Evolutionary conservation across 2,329 filamentous ascomycete species (phyloP).

Genomic region (Fusarium coffeatum): DNA sequence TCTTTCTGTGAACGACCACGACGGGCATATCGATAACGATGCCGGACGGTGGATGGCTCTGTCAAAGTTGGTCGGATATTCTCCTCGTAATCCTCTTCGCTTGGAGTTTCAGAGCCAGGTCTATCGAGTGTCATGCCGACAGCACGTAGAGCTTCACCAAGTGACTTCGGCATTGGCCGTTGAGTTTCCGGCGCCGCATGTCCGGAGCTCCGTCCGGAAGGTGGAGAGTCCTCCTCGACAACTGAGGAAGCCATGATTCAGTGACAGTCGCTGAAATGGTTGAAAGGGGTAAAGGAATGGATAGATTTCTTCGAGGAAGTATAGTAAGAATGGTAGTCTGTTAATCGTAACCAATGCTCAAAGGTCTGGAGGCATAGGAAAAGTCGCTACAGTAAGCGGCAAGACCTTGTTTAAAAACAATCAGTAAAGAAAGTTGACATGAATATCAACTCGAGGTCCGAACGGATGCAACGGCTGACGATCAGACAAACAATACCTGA

Average conservation of each 20-base stretch:
- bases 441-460: constrained; percentile 16
- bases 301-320: background rate
- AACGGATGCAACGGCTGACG: constrained; percentile 38
- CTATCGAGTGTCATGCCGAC: constrained; percentile 42
- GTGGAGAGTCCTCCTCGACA: constrained; percentile 11
- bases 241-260: constrained; percentile 27
- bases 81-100: constrained; percentile 61
- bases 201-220: constrained; percentile 22
- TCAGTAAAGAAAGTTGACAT: constrained; percentile 1
- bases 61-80: constrained; percentile 47
- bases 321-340: background rate
- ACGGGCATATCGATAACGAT: constrained; percentile 31
- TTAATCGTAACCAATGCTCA: background rate
- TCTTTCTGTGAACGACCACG: constrained; percentile 6
- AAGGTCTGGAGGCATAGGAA: background rate
- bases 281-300: background rate
- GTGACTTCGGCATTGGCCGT: constrained; percentile 39
- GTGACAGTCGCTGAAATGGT: background rate
- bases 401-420: constrained; percentile 25
- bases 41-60: constrained; percentile 33
- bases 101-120: constrained; percentile 54
- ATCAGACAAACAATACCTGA: constrained; percentile 21
- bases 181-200: constrained; percentile 10
- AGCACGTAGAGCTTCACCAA: constrained; percentile 46
- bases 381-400: background rate